Conservation (phyloP, 2,329 filamentous ascomycete genomes). For the Orbilia javanica region DNA sequence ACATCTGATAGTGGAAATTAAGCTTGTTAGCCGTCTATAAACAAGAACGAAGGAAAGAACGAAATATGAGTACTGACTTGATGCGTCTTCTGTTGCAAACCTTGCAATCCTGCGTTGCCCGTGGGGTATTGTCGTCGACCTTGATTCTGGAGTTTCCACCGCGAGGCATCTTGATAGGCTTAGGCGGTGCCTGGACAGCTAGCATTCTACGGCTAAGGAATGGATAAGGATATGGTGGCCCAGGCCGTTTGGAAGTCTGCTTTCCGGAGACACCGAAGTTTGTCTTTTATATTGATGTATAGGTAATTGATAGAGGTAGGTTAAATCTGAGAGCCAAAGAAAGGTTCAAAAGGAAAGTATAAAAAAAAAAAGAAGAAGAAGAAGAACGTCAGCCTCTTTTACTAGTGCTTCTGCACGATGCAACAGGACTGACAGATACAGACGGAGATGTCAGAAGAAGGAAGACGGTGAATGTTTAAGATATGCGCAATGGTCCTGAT, state of each 20-base stretch:
- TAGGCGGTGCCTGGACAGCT: slow-evolving; percentile 52
- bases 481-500: slow-evolving; percentile 43
- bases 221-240: neutral
- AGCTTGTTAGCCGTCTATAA: slow-evolving; percentile 10
- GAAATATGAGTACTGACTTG: slow-evolving; percentile 41
- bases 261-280: neutral
- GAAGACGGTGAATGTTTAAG: neutral
- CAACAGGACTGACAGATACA: slow-evolving; percentile 7
- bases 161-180: slow-evolving; percentile 55
- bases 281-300: neutral
- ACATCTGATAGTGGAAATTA: slow-evolving; percentile 27
- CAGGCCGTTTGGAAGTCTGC: neutral
- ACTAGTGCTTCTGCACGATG: neutral
- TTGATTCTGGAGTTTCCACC: slow-evolving; percentile 56
- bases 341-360: neutral
- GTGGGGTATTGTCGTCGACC: slow-evolving; percentile 55
- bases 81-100: slow-evolving; percentile 57
- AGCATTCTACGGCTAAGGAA: slow-evolving; percentile 41
- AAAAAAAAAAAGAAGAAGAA: neutral
- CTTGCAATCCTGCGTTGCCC: slow-evolving; percentile 54
- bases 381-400: neutral
- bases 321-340: too few relatives aligned
- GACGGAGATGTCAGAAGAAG: slow-evolving; percentile 11
- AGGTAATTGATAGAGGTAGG: neutral
- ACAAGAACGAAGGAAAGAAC: neutral